Evolutionary conservation across 148 eudicot genomes (phyloP).

Genomic region (Vaccinium corymbosum): DNA sequence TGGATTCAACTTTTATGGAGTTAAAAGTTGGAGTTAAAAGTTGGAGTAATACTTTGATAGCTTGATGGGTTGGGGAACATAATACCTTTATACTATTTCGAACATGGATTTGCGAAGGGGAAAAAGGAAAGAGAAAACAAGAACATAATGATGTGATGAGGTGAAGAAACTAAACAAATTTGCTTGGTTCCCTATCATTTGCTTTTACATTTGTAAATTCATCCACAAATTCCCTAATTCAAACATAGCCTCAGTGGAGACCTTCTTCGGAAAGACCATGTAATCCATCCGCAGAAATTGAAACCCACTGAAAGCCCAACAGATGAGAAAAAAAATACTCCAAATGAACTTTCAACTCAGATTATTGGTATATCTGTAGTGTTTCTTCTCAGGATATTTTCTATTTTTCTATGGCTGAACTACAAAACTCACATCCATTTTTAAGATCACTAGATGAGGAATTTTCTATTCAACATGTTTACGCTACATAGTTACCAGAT

Average conservation of each 20-base stretch:
- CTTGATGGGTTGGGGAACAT: too few species aligned
- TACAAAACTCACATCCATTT: not conserved
- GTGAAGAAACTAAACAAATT: not conserved
- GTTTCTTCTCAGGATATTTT: not conserved
- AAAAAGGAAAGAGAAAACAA: not conserved
- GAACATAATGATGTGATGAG: not conserved
- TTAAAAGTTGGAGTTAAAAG: too few species aligned
- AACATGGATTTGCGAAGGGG: too few species aligned
- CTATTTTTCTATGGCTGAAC: not conserved
- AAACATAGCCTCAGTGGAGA: not conserved
- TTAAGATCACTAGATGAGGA: not conserved
- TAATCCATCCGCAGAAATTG: not conserved
- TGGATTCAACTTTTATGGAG: too few species aligned
- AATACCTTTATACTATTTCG: too few species aligned
- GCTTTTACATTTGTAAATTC: not conserved
- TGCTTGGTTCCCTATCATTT: not conserved
- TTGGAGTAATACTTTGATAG: too few species aligned
- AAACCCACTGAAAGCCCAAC: not conserved
- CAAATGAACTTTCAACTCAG: not conserved
- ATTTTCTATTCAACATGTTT: not conserved
- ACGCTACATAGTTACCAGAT: not conserved
- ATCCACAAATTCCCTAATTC: not conserved
- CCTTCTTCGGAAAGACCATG: not conserved
- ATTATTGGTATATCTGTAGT: constrained; percentile 5
- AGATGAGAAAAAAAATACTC: not conserved